Evolutionary conservation across 768 basidiomycete genomes (phyloP).

Genomic region (Trametes elegans): DNA sequence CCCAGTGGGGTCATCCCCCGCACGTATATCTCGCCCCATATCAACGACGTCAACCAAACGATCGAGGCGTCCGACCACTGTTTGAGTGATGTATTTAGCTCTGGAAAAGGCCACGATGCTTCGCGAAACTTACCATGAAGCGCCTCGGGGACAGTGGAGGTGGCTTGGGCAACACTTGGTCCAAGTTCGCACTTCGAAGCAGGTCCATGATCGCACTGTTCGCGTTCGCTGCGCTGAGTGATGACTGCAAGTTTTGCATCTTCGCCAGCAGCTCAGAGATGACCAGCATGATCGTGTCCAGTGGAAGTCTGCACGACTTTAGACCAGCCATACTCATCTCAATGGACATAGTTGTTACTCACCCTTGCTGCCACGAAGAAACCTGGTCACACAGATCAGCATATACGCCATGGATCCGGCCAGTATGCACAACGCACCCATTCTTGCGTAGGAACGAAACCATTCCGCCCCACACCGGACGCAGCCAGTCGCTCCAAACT

Average conservation of each 20-base stretch:
- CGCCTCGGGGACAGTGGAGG: conserved; percentile 64
- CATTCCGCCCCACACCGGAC: conserved; percentile 77
- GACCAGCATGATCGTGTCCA: conserved; percentile 85
- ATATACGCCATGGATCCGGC: neutral
- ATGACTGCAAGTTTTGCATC: conserved; percentile 75
- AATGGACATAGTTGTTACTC: conserved; percentile 23
- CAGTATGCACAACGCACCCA: conserved; percentile 62
- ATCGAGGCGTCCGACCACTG: conserved; percentile 93
- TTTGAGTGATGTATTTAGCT: neutral
- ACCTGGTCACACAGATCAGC: conserved; percentile 45
- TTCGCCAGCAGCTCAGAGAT: conserved; percentile 86
- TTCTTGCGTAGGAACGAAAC: conserved; percentile 94
- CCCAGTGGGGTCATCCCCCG: conserved; percentile 84
- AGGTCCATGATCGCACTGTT: conserved; percentile 72
- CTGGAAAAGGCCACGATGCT: conserved; percentile 1
- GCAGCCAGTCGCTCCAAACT: conserved; percentile 66
- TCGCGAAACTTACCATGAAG: conserved; percentile 60
- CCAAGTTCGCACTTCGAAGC: conserved; percentile 64
- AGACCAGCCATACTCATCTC: neutral
- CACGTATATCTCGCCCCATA: conserved; percentile 96
- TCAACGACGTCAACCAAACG: conserved; percentile 88
- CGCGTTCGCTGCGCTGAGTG: conserved; percentile 59
- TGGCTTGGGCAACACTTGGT: conserved; percentile 70
- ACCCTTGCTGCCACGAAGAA: conserved; percentile 97
- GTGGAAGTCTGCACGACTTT: conserved; percentile 61